Conservation (phyloP, 495 filamentous ascomycete species). For the Evansstolkia leycettana region DNA sequence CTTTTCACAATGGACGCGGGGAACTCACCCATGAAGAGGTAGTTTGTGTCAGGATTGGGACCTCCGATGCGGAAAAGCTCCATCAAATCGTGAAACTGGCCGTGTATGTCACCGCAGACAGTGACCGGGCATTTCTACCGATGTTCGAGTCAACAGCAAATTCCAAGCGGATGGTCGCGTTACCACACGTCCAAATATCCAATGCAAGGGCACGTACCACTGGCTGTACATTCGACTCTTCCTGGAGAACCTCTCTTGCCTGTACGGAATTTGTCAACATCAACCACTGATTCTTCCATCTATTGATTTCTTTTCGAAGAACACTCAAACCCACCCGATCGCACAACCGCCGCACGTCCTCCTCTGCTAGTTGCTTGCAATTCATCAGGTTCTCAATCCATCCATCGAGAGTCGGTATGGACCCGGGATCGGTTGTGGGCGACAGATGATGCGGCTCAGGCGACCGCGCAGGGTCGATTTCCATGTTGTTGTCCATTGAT, state of each 20-base stretch:
- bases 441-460: conserved; percentile 69
- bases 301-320: not conserved
- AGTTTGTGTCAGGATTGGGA: conserved; percentile 87
- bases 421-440: conserved; percentile 65
- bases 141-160: not conserved
- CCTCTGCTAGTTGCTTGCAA: conserved; percentile 94
- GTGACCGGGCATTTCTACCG: conserved; percentile 84
- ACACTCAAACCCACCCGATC: conserved; percentile 63
- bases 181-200: not conserved
- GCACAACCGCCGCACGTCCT: conserved; percentile 90
- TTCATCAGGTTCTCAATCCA: conserved; percentile 98
- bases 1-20: conserved; percentile 2
- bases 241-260: conserved; percentile 92
- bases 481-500: conserved; percentile 97
- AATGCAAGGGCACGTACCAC: too few relatives aligned
- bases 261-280: conserved; percentile 20
- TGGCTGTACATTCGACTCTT: conserved; percentile 97
- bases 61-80: conserved; percentile 89
- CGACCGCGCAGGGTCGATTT: conserved; percentile 67
- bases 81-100: conserved; percentile 91
- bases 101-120: conserved; percentile 88
- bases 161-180: not conserved
- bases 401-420: conserved; percentile 86
- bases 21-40: conserved; percentile 83
- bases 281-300: conserved; percentile 3